Percentiles rank a stretch among this genome's conserved stretches.
Conservation (phyloP, 2,329 filamentous ascomycete genomes). For the Colletotrichum lentis region DNA sequence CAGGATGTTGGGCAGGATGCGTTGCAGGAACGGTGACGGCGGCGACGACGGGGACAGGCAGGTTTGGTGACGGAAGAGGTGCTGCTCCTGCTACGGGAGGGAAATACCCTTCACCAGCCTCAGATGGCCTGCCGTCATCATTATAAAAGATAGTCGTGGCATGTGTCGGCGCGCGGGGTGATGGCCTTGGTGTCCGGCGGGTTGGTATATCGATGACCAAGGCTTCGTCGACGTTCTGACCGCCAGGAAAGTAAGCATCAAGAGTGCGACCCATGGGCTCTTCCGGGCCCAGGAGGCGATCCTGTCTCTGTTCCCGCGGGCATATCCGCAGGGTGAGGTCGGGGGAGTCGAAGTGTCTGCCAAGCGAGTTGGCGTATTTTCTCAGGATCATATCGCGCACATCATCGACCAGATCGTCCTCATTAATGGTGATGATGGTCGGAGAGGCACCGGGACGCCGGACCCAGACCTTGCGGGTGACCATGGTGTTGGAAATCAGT, state of each 20-base stretch:
- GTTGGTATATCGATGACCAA: conserved; percentile 87
- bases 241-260: conserved; percentile 84
- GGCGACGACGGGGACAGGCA: conserved; percentile 51
- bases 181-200: conserved; percentile 80
- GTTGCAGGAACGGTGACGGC: conserved; percentile 48
- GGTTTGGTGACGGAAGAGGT: conserved; percentile 52
- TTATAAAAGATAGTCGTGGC: conserved; percentile 61
- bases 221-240: conserved; percentile 88
- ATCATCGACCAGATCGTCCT: conserved; percentile 94
- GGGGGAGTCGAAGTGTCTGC: conserved; percentile 86
- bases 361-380: conserved; percentile 94
- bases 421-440: conserved; percentile 83
- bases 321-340: conserved; percentile 83
- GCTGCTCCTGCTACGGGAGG: conserved; percentile 65
- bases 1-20: conserved; percentile 43
- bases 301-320: conserved; percentile 71
- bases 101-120: conserved; percentile 83
- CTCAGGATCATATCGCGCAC: conserved; percentile 89
- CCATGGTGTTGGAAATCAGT: conserved; percentile 59
- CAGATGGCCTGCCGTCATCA: conserved; percentile 72
- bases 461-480: conserved; percentile 91
- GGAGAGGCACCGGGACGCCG: conserved; percentile 85
- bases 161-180: conserved; percentile 67
- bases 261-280: conserved; percentile 81
- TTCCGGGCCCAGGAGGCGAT: conserved; percentile 82